Percentiles rank a stretch among this genome's conserved stretches.
These are phyloP conservation scores for Lasiosphaeriaceae sp. DNA, from an alignment of 495 filamentous ascomycete species.

Conservation along the genomic window DNA sequence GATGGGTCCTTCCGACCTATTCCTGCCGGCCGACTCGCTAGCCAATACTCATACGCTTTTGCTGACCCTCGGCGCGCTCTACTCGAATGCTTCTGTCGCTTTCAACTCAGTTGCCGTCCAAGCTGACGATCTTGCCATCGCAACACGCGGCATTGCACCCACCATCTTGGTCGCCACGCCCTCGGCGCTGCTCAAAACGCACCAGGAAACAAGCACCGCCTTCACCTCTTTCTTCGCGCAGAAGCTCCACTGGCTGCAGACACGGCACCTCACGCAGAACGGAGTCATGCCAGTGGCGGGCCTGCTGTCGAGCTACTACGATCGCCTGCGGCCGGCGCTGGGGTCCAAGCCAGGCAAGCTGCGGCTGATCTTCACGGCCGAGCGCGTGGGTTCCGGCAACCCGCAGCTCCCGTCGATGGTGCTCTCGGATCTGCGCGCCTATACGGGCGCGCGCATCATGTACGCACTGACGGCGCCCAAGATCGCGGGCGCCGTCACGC, in stretches of 20 bases:
- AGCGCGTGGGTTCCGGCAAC: slow-evolving; percentile 49
- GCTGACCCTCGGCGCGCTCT: slow-evolving; percentile 78
- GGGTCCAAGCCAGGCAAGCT: slow-evolving; percentile 69
- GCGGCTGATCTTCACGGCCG: slow-evolving; percentile 67
- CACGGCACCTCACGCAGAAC: slow-evolving; percentile 57
- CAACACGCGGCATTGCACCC: slow-evolving; percentile 68
- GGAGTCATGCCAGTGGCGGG: slow-evolving; percentile 71
- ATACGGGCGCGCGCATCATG: slow-evolving; percentile 73
- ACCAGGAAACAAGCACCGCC: slow-evolving; percentile 46
- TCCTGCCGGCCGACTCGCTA: slow-evolving; percentile 84
- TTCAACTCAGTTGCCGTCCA: slow-evolving; percentile 80
- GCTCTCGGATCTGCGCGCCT: slow-evolving; percentile 74
- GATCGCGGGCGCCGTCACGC: slow-evolving; percentile 78
- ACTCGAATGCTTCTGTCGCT: slow-evolving; percentile 77
- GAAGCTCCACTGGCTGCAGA: slow-evolving; percentile 60
- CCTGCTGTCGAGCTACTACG: slow-evolving; percentile 59
- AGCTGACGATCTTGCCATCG: slow-evolving; percentile 63
- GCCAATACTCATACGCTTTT: slow-evolving; percentile 73
- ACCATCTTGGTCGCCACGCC: slow-evolving; percentile 82
- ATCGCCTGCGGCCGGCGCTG: slow-evolving; percentile 52
- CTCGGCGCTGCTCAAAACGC: slow-evolving; percentile 63
- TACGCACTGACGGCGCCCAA: slow-evolving; percentile 80
- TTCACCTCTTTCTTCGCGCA: slow-evolving; percentile 45
- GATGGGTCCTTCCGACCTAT: slow-evolving; percentile 68
- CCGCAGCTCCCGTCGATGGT: slow-evolving; percentile 58